These are phyloP conservation scores for Sporisorium scitamineum DNA, from an alignment of 1,284 basidiomycete species.

Conservation along the genomic window DNA sequence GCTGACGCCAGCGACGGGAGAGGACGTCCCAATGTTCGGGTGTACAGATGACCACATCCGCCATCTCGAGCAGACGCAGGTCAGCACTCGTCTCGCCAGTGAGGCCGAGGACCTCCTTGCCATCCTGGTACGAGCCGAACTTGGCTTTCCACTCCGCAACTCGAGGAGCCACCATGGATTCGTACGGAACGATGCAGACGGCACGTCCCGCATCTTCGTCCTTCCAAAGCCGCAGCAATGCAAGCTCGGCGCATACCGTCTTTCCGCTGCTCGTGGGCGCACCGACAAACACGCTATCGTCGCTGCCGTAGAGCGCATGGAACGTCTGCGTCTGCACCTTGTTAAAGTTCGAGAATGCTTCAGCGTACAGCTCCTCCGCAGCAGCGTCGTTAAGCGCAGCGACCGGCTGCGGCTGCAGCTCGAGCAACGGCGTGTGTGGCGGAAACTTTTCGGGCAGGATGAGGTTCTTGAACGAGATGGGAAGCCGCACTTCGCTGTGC, in stretches of 20 bases:
- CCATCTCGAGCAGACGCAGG: constrained; percentile 81
- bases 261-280: constrained; percentile 97
- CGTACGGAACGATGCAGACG: constrained; percentile 95
- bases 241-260: constrained; percentile 97
- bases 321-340: constrained; percentile 99
- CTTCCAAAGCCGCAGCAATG: constrained; percentile 89
- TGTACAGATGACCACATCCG: constrained; percentile 88
- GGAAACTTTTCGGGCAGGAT: constrained; percentile 98
- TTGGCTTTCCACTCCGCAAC: constrained; percentile 89
- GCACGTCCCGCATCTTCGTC: constrained; percentile 81
- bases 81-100: constrained; percentile 96
- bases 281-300: constrained; percentile 95
- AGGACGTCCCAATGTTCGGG: constrained; percentile 93
- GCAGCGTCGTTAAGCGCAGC: constrained; percentile 91
- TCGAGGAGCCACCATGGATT: constrained; percentile 93
- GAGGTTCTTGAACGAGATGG: constrained; percentile 97
- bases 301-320: constrained; percentile 94
- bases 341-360: constrained; percentile 85
- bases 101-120: constrained; percentile 90
- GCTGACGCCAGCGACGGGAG: constrained; percentile 94
- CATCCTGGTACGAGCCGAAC: constrained; percentile 83
- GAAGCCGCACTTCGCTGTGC: constrained; percentile 91
- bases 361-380: constrained; percentile 82
- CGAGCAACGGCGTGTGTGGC: constrained; percentile 88
- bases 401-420: constrained; percentile 89